Percentiles rank a stretch among this genome's conserved stretches.
Conservation (phyloP, 2,329 filamentous ascomycete genomes). For the Sordariomycetes sp. region DNA sequence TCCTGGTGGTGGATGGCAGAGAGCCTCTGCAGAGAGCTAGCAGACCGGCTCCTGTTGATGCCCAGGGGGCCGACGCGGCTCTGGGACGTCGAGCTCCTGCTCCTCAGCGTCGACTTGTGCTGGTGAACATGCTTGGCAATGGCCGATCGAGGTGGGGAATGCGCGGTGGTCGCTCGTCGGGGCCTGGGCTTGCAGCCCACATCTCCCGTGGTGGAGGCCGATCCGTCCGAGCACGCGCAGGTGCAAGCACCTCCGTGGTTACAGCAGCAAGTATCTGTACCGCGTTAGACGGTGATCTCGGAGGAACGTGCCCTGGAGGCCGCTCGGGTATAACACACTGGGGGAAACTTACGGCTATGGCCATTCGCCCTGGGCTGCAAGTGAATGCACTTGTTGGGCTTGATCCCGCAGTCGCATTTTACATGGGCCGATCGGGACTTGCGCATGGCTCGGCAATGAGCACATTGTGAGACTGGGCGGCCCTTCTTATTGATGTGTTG, state of each 20-base stretch:
- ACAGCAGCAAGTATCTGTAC: slow-evolving; percentile 55
- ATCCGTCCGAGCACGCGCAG: slow-evolving; percentile 43
- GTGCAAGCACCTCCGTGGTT: slow-evolving; percentile 59
- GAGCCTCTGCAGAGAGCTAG: background rate
- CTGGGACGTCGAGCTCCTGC: background rate
- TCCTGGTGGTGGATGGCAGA: background rate
- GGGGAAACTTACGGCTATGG: slow-evolving; percentile 41
- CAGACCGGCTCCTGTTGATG: background rate
- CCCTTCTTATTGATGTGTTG: slow-evolving; percentile 97
- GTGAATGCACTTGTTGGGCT: slow-evolving; percentile 62
- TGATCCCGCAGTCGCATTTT: slow-evolving; percentile 95
- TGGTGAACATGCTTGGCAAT: background rate
- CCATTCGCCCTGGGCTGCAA: slow-evolving; percentile 45
- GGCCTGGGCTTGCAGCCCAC: slow-evolving; percentile 23
- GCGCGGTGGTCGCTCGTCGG: slow-evolving; percentile 50
- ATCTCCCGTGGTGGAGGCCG: slow-evolving; percentile 46
- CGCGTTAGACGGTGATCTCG: background rate
- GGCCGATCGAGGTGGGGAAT: slow-evolving; percentile 23
- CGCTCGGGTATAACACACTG: background rate
- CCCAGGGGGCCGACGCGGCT: background rate
- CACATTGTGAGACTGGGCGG: slow-evolving; percentile 92
- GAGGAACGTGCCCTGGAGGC: background rate
- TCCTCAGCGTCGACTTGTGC: background rate
- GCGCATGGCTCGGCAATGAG: slow-evolving; percentile 90
- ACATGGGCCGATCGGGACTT: slow-evolving; percentile 92